Conservation (phyloP, 257 asterid species). For the Petunia secreta region DNA sequence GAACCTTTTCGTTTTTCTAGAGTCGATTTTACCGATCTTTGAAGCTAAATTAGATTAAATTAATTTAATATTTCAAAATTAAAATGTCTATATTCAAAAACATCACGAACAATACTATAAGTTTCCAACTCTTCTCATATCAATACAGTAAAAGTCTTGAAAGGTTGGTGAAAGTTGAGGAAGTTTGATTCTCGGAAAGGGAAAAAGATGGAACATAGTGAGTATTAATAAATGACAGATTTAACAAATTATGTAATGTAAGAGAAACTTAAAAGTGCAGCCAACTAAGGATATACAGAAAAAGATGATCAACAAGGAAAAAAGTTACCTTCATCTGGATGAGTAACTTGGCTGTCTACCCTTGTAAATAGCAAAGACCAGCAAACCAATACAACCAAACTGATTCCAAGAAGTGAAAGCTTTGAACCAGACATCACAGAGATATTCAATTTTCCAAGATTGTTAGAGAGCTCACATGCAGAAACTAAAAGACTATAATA, state of each 20-base stretch:
- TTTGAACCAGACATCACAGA: constrained; percentile 38
- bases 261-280: neutral
- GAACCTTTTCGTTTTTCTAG: too few species aligned
- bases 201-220: too few species aligned
- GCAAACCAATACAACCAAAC: constrained; percentile 54
- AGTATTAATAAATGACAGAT: neutral
- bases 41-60: too few species aligned
- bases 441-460: constrained; percentile 36
- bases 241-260: neutral
- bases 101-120: too few species aligned
- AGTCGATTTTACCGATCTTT: too few species aligned
- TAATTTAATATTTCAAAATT: too few species aligned
- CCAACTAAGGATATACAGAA: neutral
- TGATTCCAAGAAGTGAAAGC: constrained; percentile 40
- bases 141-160: too few species aligned
- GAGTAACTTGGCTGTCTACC: constrained; percentile 59
- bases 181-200: too few species aligned
- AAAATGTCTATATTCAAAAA: too few species aligned
- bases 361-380: constrained; percentile 55
- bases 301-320: neutral
- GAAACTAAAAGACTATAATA: neutral
- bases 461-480: constrained; percentile 36
- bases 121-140: too few species aligned
- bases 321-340: constrained; percentile 74
- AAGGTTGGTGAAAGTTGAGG: too few species aligned